Percentiles rank a stretch among this genome's conserved stretches.
Evolutionary conservation across 441 rosid genomes (phyloP).

Genomic region (Erodium trifolium): DNA sequence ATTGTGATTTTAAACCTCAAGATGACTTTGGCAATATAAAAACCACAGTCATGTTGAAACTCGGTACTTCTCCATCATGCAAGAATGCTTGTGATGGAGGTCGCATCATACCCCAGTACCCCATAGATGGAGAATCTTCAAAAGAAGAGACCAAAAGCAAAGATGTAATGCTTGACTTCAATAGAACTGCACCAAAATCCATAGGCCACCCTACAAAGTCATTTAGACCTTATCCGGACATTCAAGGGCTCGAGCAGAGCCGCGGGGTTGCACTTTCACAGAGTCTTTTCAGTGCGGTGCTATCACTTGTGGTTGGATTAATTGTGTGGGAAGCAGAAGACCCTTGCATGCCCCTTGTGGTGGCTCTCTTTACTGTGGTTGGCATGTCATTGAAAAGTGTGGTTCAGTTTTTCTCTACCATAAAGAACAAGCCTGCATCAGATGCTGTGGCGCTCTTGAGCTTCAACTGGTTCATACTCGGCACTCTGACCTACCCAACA

Average conservation of each 20-base stretch:
- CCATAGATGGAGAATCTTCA: slow-evolving; percentile 20
- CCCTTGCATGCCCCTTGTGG: slow-evolving; percentile 66
- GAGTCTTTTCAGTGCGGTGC: slow-evolving; percentile 48
- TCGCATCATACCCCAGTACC: background rate
- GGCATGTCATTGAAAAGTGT: slow-evolving; percentile 67
- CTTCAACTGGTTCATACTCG: slow-evolving; percentile 73
- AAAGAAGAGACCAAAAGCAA: no score
- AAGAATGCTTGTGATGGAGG: background rate
- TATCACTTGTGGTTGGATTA: slow-evolving; percentile 56
- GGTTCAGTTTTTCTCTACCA: slow-evolving; percentile 52
- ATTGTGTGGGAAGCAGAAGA: slow-evolving; percentile 56
- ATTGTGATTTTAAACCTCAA: slow-evolving; percentile 24
- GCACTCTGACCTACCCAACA: slow-evolving; percentile 59
- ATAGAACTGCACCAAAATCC: slow-evolving; percentile 12
- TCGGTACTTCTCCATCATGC: slow-evolving; percentile 20
- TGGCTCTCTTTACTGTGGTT: slow-evolving; percentile 64
- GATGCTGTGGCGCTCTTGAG: slow-evolving; percentile 74
- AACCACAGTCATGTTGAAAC: slow-evolving; percentile 18
- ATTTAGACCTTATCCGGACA: slow-evolving; percentile 22
- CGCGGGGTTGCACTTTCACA: slow-evolving; percentile 45
- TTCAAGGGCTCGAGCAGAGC: slow-evolving; percentile 24
- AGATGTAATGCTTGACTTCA: slow-evolving; percentile 13
- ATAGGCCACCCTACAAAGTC: slow-evolving; percentile 19
- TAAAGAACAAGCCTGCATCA: slow-evolving; percentile 56
- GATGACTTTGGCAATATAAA: slow-evolving; percentile 14